These are phyloP conservation scores for Boletus rubropictus DNA, from an alignment of 768 basidiomycete genomes.

Conservation along the genomic window DNA sequence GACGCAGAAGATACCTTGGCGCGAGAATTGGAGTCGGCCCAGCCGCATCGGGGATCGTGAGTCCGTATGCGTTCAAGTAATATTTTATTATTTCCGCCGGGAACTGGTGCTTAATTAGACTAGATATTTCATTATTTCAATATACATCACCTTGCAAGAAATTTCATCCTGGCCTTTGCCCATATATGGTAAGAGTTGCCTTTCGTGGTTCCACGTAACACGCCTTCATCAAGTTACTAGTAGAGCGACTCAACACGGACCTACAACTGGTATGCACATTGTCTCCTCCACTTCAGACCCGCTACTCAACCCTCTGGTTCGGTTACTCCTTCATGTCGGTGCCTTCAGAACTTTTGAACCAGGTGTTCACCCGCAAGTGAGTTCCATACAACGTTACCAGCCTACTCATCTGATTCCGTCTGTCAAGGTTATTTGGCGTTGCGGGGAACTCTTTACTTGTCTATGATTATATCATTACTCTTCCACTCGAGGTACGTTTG, in stretches of 20 bases:
- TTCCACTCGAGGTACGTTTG: constrained; percentile 22
- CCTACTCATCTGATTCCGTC: background rate
- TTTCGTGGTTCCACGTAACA: background rate
- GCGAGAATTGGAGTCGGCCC: too few species aligned
- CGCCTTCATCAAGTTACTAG: background rate
- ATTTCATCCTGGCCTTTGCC: background rate
- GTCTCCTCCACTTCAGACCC: background rate
- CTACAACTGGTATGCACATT: background rate
- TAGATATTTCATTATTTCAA: too few species aligned
- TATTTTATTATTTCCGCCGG: too few species aligned
- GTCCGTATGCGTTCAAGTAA: too few species aligned
- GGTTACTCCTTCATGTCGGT: constrained; percentile 7
- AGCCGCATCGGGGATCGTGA: too few species aligned
- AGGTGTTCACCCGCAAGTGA: constrained; percentile 18
- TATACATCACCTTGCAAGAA: too few species aligned
- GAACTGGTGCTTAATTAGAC: too few species aligned
- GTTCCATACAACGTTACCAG: background rate
- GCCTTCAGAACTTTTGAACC: constrained; percentile 1
- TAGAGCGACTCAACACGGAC: too few species aligned
- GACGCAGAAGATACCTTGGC: too few species aligned
- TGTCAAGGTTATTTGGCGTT: constrained; percentile 6
- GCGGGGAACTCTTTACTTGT: constrained; percentile 20
- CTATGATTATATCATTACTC: constrained; percentile 26
- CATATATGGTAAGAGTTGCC: background rate
- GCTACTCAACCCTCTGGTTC: background rate